Base-by-base conservation (phyloP, 192 early-diverging fungal species). In the Phycomyces blakesleeanus region DNA sequence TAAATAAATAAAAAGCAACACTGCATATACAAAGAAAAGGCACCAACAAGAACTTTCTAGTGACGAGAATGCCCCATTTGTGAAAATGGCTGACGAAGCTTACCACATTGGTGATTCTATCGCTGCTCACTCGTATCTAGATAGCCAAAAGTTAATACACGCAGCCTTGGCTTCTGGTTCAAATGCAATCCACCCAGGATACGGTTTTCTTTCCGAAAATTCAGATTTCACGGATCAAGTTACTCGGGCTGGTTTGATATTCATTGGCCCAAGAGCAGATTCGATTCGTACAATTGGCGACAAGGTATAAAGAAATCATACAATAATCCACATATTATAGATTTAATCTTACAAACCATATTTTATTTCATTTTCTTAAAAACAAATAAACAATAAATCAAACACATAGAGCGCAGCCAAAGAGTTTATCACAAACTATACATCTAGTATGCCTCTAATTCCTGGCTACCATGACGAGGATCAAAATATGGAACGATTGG, bases 401-500 rank as follows among this genome's bases (percentile, higher is more conserved):
- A 7, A 34, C 7, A 7, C 7, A 34, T 34, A 34, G 78, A 81
- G 80, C 59, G 72, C 72, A 18, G 82, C 83, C 53, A 85, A 85
- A 64, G 72, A 80, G 44, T 70, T 83, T n/a, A 66, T 85, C 18
- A 61, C 74, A n/a, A 71, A 74, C 39, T 64, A 85, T 59, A 77
- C 78, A 15, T 71, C 79, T 12, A 70, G 76, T 1, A 83, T 88
- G 9, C 82, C 85, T 1, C 58, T 84, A 16, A 80, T 88, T 39
- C 87, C 87, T 5, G 85, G 87, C 25, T 88, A 87, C 67, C 83
- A 88, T 60, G 87, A 83, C 55, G 69, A 64, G 4, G 77, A 86
- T 62, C 85, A 87, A 59, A 69, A 54, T 24, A 39, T 82, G 9
- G 81, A 78, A 11, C 63, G 57, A 39, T 69, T 87, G 55, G 76